Evolutionary conservation across 257 asterid genomes (phyloP).

Genomic region (Gynochthodes officinalis): DNA sequence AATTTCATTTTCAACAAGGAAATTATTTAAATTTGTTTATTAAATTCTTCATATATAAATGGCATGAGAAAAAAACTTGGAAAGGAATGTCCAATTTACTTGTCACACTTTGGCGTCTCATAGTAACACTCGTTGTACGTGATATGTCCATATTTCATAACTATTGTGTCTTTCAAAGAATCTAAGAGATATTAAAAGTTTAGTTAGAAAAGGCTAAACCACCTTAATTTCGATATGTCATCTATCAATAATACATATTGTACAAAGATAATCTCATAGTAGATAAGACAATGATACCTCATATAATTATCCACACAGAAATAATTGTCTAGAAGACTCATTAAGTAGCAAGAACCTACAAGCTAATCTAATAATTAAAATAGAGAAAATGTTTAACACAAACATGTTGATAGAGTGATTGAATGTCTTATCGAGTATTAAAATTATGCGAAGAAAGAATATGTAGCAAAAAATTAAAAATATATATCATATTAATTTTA

Average conservation of each 20-base stretch:
- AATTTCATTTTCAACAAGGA: background rate
- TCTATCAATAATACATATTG: background rate
- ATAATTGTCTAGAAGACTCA: slow-evolving; percentile 61
- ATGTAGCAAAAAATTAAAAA: background rate
- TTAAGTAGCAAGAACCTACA: slow-evolving; percentile 82
- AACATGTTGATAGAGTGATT: background rate
- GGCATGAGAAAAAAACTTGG: background rate
- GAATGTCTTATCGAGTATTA: background rate
- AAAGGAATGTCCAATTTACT: slow-evolving; percentile 40
- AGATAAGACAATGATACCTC: slow-evolving; percentile 97
- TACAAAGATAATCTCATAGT: slow-evolving; percentile 66
- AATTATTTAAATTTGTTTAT: background rate
- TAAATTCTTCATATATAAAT: slow-evolving; percentile 6
- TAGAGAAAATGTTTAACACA: too few species aligned
- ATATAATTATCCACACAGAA: slow-evolving; percentile 83
- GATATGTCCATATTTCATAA: slow-evolving; percentile 97
- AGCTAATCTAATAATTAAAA: too few species aligned
- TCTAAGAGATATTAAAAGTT: slow-evolving; percentile 73
- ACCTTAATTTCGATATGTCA: background rate
- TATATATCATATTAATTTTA: background rate
- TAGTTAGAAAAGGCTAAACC: slow-evolving; percentile 6
- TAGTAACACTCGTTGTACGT: slow-evolving; percentile 83
- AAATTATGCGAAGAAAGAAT: background rate
- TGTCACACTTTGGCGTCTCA: slow-evolving; percentile 85
- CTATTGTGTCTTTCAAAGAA: slow-evolving; percentile 78